phyloP scores from a whole-genome alignment of 1,139 yeast species.

The Suhomyces terraborum region DNA sequence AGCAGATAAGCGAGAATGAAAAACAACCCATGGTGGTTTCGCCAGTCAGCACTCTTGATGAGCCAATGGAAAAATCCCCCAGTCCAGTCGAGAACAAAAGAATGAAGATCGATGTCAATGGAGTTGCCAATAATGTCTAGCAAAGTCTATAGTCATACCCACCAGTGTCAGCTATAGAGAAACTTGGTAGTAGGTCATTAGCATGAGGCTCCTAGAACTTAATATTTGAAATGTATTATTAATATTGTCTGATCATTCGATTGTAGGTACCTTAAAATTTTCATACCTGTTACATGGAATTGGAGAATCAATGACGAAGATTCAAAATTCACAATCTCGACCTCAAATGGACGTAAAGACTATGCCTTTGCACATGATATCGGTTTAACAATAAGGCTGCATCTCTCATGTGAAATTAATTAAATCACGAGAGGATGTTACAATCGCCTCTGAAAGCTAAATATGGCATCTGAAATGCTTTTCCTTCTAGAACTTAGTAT shows the following conservation, averaged over 20 bases:
- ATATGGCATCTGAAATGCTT: no score
- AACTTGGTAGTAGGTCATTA: not conserved
- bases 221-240: not conserved
- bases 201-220: not conserved
- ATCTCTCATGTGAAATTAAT: no score
- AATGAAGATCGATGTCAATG: conserved; percentile 12
- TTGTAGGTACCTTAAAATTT: no score
- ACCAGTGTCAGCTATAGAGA: not conserved
- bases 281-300: no score
- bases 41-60: conserved; percentile 1
- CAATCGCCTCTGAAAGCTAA: no score
- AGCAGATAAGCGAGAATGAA: conserved; percentile 17
- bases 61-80: conserved; percentile 7
- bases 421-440: no score
- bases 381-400: no score
- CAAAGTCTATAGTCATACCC: not conserved
- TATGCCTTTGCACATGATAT: no score
- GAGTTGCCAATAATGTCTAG: not conserved
- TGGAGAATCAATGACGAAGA: no score
- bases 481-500: no score
- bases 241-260: not conserved
- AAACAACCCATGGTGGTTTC: conserved; percentile 1
- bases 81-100: conserved; percentile 15
- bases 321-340: no score
- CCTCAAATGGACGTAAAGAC: no score